These are phyloP conservation scores for Aleurites moluccanus DNA, from an alignment of 441 rosid species.

Conservation along the genomic window DNA sequence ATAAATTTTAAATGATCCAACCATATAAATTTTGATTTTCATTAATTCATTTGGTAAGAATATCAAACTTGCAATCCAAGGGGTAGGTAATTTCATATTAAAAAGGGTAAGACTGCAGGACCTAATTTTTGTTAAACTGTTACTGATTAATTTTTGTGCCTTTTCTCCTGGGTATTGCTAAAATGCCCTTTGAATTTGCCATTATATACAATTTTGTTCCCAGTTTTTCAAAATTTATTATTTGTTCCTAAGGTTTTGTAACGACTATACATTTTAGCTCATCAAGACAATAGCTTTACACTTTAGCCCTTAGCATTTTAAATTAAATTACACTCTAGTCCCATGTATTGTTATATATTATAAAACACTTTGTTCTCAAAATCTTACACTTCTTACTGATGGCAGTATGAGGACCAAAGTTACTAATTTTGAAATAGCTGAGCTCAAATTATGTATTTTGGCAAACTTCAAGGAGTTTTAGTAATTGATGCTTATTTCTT, in stretches of 20 bases:
- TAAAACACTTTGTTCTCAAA: background rate
- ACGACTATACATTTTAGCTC: no score
- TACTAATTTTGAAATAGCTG: background rate
- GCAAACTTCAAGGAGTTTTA: background rate
- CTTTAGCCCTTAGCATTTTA: background rate
- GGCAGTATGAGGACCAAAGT: background rate
- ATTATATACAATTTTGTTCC: background rate
- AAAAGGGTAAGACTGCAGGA: constrained; percentile 2
- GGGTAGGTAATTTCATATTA: background rate
- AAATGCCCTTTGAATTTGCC: background rate
- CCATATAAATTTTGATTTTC: background rate
- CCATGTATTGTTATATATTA: background rate
- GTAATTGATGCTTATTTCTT: background rate
- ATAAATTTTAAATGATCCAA: background rate
- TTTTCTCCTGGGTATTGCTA: background rate
- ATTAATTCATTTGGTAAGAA: background rate
- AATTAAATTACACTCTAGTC: background rate
- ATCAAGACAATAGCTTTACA: background rate
- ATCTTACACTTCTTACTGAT: background rate
- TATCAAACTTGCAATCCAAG: background rate
- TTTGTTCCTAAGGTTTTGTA: background rate
- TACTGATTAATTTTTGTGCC: background rate
- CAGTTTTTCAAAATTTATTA: background rate
- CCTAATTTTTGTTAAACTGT: background rate
- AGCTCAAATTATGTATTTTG: background rate